phyloP scores from a whole-genome alignment of 2,329 filamentous ascomycete genomes.

The Microascus cirrosus region DNA sequence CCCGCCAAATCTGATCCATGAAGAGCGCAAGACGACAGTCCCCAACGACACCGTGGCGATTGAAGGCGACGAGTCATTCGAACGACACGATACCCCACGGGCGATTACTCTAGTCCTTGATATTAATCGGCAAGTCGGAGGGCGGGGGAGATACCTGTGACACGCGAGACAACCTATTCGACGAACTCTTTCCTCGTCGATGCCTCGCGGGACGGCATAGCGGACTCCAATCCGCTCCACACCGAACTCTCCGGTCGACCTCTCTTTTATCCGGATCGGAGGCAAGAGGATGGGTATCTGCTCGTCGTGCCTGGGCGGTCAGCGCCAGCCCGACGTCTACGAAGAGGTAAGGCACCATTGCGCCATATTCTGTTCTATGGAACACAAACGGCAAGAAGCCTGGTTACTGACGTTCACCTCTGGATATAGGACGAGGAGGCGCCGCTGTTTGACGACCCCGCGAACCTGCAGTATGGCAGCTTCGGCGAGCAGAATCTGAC shows the following conservation, averaged over 20 bases:
- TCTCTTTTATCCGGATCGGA: not conserved
- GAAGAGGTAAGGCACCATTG: slow-evolving; percentile 37
- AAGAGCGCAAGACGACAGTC: no score
- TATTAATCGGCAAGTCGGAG: no score
- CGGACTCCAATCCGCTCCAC: not conserved
- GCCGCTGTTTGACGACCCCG: slow-evolving; percentile 49
- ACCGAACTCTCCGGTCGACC: not conserved
- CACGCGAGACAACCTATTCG: no score
- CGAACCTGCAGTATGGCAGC: slow-evolving; percentile 49
- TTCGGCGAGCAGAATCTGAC: slow-evolving; percentile 46
- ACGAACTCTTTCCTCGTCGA: not conserved
- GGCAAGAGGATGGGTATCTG: slow-evolving; percentile 42
- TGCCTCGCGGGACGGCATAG: not conserved
- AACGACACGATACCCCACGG: no score
- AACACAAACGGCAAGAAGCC: not conserved
- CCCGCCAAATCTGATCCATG: no score
- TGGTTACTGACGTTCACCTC: not conserved
- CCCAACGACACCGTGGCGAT: no score
- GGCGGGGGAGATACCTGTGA: no score
- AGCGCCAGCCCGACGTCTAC: slow-evolving; percentile 34
- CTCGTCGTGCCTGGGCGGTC: slow-evolving; percentile 44
- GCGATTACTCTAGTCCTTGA: no score
- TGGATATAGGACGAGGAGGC: slow-evolving; percentile 45
- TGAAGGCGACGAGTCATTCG: no score
- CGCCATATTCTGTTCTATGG: not conserved